A percentile compares a stretch with the other conserved stretches of the same genome.
These are phyloP conservation scores for Camelina hispida DNA, from an alignment of 345 rosid species.

Conservation along the genomic window DNA sequence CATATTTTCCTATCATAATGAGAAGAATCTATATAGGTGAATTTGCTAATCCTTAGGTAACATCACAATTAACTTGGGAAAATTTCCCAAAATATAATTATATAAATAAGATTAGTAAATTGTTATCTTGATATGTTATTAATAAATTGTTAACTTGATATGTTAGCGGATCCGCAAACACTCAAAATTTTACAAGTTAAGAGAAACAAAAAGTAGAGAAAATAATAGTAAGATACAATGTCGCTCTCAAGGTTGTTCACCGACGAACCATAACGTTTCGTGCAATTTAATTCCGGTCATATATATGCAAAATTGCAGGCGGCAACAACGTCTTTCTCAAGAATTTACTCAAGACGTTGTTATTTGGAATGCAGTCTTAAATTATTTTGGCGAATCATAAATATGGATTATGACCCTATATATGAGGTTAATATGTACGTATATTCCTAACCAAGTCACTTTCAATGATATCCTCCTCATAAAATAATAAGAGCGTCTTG, in stretches of 20 bases:
- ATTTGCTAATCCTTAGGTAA: not conserved
- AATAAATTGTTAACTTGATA: too few species aligned
- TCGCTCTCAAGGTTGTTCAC: constrained; percentile 13
- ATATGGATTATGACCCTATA: not conserved
- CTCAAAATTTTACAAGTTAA: not conserved
- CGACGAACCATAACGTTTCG: constrained; percentile 7
- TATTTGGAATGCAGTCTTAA: not conserved
- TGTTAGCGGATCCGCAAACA: not conserved
- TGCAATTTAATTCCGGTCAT: not conserved
- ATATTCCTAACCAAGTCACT: not conserved
- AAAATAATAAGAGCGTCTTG: too few species aligned
- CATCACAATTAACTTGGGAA: not conserved
- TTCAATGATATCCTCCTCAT: not conserved
- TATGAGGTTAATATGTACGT: not conserved
- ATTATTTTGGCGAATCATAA: not conserved
- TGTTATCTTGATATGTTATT: too few species aligned
- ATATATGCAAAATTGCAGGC: not conserved
- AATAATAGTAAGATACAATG: not conserved
- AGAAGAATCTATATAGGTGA: constrained; percentile 3
- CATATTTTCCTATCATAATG: constrained; percentile 13
- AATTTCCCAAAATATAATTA: not conserved
- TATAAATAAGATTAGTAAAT: not conserved
- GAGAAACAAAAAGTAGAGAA: not conserved
- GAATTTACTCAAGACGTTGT: not conserved
- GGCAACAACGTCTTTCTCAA: constrained; percentile 9